Evolutionary conservation across 129 eudicot species (phyloP).

Genomic region (Arctium minus): DNA sequence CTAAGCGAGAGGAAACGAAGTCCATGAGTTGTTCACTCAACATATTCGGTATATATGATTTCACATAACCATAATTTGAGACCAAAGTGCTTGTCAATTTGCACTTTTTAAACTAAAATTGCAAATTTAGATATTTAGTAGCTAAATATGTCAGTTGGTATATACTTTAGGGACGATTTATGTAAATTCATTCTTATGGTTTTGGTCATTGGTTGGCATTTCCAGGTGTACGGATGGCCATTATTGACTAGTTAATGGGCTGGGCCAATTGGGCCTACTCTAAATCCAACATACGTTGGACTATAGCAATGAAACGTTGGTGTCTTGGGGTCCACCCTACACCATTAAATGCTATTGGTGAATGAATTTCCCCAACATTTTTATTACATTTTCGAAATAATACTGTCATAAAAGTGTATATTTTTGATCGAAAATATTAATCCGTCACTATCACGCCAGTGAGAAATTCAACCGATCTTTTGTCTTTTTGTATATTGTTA

Average conservation of each 20-base stretch:
- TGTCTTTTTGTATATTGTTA: neutral
- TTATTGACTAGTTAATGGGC: slow-evolving; percentile 5
- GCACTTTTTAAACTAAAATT: neutral
- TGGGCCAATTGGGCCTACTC: slow-evolving; percentile 19
- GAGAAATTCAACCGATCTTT: neutral
- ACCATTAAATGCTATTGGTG: neutral
- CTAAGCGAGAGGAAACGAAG: neutral
- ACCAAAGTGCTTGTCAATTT: neutral
- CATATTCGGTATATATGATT: neutral
- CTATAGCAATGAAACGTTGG: neutral
- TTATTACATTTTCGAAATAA: neutral
- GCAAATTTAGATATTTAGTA: neutral
- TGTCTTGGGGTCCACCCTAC: slow-evolving; percentile 1
- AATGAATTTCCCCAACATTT: neutral
- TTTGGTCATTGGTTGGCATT: neutral
- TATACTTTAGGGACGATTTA: neutral
- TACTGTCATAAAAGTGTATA: neutral
- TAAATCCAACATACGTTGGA: slow-evolving; percentile 10
- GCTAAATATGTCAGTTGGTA: neutral
- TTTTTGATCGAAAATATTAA: neutral
- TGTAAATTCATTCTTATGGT: neutral
- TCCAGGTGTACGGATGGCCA: slow-evolving; percentile 17
- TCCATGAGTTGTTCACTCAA: neutral
- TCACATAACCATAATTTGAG: neutral
- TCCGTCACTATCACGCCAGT: neutral